These are phyloP conservation scores for Pelargonium citronellum DNA, from an alignment of 441 rosid species.

Conservation along the genomic window DNA sequence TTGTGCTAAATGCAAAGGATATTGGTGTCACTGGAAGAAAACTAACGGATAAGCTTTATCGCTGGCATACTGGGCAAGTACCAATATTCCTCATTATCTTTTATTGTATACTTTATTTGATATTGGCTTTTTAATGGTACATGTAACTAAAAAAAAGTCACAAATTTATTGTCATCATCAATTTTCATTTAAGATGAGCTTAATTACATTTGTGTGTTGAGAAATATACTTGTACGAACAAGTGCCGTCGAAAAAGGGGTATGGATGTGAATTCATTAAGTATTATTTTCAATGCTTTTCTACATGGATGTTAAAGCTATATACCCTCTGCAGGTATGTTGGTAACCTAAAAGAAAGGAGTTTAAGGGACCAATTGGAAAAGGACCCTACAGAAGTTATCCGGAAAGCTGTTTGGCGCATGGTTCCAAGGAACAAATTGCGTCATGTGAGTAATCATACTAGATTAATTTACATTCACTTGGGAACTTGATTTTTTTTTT, in stretches of 20 bases:
- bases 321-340: slow-evolving; percentile 48
- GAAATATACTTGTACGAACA: no score
- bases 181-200: neutral
- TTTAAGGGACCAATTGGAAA: slow-evolving; percentile 86
- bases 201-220: neutral
- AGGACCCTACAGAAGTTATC: slow-evolving; percentile 95
- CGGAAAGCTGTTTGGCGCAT: slow-evolving; percentile 95
- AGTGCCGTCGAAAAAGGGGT: neutral
- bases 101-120: neutral
- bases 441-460: slow-evolving; percentile 55
- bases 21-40: slow-evolving; percentile 83
- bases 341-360: slow-evolving; percentile 97
- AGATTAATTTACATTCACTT: slow-evolving; percentile 13
- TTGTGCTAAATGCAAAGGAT: slow-evolving; percentile 93
- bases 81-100: slow-evolving; percentile 10
- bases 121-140: neutral
- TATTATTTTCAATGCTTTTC: neutral
- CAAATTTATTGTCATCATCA: neutral
- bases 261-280: neutral
- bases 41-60: slow-evolving; percentile 85
- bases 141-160: neutral
- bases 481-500: neutral
- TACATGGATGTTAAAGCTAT: slow-evolving; percentile 10
- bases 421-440: slow-evolving; percentile 96
- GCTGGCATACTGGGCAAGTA: slow-evolving; percentile 95